Evolutionary conservation across 176 grass and related monocot species (phyloP).

Genomic region (Paspalum vaginatum): DNA sequence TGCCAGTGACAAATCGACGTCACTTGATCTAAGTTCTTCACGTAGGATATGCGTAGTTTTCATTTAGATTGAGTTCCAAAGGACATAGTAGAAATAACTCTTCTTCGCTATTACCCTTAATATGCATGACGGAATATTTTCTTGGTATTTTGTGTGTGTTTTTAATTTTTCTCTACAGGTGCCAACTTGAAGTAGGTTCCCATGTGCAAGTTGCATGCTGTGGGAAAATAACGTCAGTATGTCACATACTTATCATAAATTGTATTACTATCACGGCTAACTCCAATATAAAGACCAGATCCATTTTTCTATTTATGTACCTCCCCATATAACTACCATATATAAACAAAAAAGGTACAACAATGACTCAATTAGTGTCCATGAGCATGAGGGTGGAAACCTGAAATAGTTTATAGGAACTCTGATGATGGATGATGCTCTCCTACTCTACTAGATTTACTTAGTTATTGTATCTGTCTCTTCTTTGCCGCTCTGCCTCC

Average conservation of each 20-base stretch:
- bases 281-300: too few relatives aligned
- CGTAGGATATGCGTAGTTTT: slow-evolving; percentile 63
- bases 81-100: background rate
- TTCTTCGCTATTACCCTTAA: slow-evolving; percentile 8
- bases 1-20: background rate
- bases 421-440: too few relatives aligned
- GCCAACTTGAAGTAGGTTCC: background rate
- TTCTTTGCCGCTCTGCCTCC: too few relatives aligned
- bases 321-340: too few relatives aligned
- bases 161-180: background rate
- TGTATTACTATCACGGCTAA: slow-evolving; percentile 21
- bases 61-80: slow-evolving; percentile 23
- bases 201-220: slow-evolving; percentile 31
- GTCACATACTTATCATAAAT: slow-evolving; percentile 28
- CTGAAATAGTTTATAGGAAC: too few relatives aligned
- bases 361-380: too few relatives aligned
- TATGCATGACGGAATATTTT: slow-evolving; percentile 26
- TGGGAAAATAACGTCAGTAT: slow-evolving; percentile 20
- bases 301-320: too few relatives aligned
- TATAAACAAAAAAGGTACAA: too few relatives aligned
- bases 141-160: background rate
- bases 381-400: too few relatives aligned
- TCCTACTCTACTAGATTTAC: too few relatives aligned
- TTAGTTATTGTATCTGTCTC: too few relatives aligned
- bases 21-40: slow-evolving; percentile 16